Conservation (phyloP, 768 basidiomycete species). For the Kwoniella botswanensis region DNA sequence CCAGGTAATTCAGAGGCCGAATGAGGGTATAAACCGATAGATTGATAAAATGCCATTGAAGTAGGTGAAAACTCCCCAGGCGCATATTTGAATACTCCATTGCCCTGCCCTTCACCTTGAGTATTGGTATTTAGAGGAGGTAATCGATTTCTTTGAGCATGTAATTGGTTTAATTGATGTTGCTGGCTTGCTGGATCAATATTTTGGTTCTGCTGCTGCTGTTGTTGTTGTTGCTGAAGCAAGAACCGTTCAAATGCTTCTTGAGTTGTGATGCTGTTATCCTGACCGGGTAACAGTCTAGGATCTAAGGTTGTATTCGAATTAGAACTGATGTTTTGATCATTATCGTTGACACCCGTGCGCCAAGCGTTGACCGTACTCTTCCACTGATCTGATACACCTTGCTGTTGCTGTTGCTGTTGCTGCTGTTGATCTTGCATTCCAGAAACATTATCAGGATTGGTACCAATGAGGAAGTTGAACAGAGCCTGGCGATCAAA, state of each 20-base stretch:
- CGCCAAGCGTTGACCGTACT: constrained; percentile 43
- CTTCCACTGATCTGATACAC: constrained; percentile 34
- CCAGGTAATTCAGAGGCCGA: constrained; percentile 35
- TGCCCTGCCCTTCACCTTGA: background rate
- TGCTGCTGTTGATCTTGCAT: constrained; percentile 1
- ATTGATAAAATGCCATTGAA: constrained; percentile 49
- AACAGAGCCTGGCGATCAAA: constrained; percentile 41
- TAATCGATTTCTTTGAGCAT: constrained; percentile 36
- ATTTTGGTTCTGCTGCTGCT: constrained; percentile 11
- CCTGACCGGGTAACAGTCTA: constrained; percentile 39
- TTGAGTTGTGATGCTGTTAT: constrained; percentile 9
- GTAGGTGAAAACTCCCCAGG: constrained; percentile 51
- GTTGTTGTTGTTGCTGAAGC: constrained; percentile 19
- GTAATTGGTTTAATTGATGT: constrained; percentile 42
- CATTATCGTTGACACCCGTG: constrained; percentile 17
- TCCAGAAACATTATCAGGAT: background rate
- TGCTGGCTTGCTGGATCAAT: constrained; percentile 18
- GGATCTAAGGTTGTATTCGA: constrained; percentile 39
- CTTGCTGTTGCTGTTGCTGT: constrained; percentile 10
- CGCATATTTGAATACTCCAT: constrained; percentile 38
- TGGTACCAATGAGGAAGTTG: constrained; percentile 17
- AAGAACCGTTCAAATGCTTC: constrained; percentile 13
- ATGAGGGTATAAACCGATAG: constrained; percentile 32
- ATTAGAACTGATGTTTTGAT: constrained; percentile 1
- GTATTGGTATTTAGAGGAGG: constrained; percentile 31